Evolutionary conservation across 768 basidiomycete genomes (phyloP), one percentile per base, ranked within the genome.

Genomic region (Suillus alpinus): DNA sequence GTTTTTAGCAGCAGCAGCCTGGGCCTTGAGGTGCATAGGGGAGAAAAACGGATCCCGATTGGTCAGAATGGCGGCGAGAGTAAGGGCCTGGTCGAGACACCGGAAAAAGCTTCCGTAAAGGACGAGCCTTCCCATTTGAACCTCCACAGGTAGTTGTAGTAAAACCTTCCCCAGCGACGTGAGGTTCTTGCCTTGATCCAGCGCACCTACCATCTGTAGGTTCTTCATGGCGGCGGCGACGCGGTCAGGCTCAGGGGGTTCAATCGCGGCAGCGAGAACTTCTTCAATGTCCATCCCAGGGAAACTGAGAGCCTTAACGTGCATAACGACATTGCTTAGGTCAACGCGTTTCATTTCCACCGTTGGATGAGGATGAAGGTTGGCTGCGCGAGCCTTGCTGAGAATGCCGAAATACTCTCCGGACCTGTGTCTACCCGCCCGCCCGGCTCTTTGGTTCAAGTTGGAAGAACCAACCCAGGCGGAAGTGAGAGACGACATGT

Each of bases 321-420:
- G 95, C 95, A 98, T 98, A 16, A 96, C 93, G 51, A 95, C 89
- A 68, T 94, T 94, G 67, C 86, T 91, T 66, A 96, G 72, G 73
- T 95, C 94, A 13, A 89, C 85, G 37, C 94, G 83, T 71, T 93
- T 93, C 94, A 98, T 98, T 78, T 97, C 95, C 40, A 97, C 95
- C 1, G 87, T 87, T 72, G 95, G 94, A 69, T 96, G 88, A 31
- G 91, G 83, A 56, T 85, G 80, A 51, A 98, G 79, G 12, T 77
- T 74, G 16, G 77, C 76, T 3, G 87, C 83, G 57, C 88, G 86
- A 14, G 77, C 74, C 60, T 81, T 81, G 53, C 92, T 83, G 32
- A 97, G 73, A 52, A 98, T 82, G 40, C 94, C 93, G 70, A 82
- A 97, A 75, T 98, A 98, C 70, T 94, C 89, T 70, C 95, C 95